A percentile compares a stretch with the other conserved stretches of the same genome.
These are phyloP conservation scores for Rhytidhysteron rufulum DNA, from an alignment of 2,329 filamentous ascomycete species.

Conservation along the genomic window DNA sequence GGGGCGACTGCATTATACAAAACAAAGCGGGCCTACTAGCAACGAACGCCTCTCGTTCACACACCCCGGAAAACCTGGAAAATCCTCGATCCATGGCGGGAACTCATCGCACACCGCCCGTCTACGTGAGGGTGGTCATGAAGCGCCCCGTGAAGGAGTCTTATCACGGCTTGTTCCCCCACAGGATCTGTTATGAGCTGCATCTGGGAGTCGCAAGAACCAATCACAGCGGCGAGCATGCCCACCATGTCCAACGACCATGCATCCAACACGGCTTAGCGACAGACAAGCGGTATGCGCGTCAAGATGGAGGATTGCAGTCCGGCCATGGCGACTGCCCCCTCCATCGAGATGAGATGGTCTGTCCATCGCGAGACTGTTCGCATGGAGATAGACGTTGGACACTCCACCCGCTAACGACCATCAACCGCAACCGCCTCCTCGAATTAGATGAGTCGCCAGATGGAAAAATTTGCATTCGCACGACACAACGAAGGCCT, in stretches of 20 bases:
- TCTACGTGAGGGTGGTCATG: conserved; percentile 11
- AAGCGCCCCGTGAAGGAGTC: conserved; percentile 4
- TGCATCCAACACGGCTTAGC: background rate
- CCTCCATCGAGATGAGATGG: too few species aligned
- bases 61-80: too few species aligned
- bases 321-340: too few species aligned
- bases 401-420: conserved; percentile 7
- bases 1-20: background rate
- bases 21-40: background rate
- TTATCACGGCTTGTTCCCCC: conserved; percentile 10
- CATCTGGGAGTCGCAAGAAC: conserved; percentile 1
- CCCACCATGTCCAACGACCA: conserved; percentile 4
- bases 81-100: background rate
- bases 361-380: too few species aligned
- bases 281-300: background rate
- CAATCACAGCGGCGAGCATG: conserved; percentile 9
- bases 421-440: conserved; percentile 10
- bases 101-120: conserved; percentile 10
- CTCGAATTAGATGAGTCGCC: too few species aligned
- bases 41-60: background rate
- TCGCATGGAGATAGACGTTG: background rate
- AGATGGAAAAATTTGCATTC: too few species aligned
- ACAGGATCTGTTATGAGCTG: conserved; percentile 7
- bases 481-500: too few species aligned
- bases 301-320: background rate